These are phyloP conservation scores for Rhodotorula sp. DNA, from an alignment of 1,284 basidiomycete species.

Conservation along the genomic window DNA sequence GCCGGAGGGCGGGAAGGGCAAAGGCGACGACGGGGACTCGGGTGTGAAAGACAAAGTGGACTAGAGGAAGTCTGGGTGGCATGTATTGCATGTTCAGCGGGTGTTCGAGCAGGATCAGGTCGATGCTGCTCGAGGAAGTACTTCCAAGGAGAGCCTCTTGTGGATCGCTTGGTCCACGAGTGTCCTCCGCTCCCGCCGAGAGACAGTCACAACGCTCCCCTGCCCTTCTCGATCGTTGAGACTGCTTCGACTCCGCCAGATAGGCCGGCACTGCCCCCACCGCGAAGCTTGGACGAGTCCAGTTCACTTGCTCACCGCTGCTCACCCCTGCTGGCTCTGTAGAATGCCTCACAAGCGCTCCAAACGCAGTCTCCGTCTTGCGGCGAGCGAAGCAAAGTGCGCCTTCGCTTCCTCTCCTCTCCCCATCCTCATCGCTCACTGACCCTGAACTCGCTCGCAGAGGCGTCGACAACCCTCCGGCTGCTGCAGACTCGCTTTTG, in stretches of 20 bases:
- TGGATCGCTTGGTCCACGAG: no score
- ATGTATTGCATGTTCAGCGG: no score
- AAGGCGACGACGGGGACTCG: not conserved
- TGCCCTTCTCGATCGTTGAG: no score
- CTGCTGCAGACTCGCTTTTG: constrained; percentile 26
- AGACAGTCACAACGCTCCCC: not conserved
- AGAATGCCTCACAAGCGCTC: constrained; percentile 31
- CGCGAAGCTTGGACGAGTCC: not conserved
- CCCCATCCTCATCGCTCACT: not conserved
- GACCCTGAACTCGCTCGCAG: not conserved
- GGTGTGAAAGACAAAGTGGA: not conserved
- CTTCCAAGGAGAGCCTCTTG: no score
- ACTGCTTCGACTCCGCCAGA: no score
- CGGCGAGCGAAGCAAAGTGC: constrained; percentile 4
- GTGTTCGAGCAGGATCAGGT: no score
- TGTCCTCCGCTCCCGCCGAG: no score
- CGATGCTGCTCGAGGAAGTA: no score
- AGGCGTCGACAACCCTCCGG: constrained; percentile 31
- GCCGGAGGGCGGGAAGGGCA: not conserved
- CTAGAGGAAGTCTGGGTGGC: not conserved
- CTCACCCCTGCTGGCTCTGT: not conserved
- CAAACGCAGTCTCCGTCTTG: constrained; percentile 21
- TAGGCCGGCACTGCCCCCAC: not conserved
- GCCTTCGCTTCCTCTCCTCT: not conserved
- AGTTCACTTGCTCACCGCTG: not conserved